Base-by-base conservation (phyloP, 306 rosid species). In the Casuarina glauca region DNA sequence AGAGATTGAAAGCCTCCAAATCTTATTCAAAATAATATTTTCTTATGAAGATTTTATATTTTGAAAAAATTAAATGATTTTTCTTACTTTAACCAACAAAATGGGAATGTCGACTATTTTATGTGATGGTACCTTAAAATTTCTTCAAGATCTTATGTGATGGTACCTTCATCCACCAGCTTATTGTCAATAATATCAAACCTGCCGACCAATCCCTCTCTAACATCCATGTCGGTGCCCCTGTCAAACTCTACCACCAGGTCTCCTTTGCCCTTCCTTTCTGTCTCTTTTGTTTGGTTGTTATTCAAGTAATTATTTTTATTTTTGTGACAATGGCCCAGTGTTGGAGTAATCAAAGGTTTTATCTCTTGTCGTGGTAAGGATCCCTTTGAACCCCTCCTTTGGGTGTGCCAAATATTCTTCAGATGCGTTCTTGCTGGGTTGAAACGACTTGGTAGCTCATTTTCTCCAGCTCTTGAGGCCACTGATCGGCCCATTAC, bases 181-280 rank as follows among this genome's bases (percentile, higher is more conserved):
- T 92, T 72, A 63, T 94, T 38, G 80, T 20, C 43, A 82, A 90
- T 87, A 79, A 85, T 36, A 78, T 94, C 67, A 82, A 86, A 63
- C 98, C 97, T 1, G 96, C 94, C 1, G 93, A 92, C 55, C 77
- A 63, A 4, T 91, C 98, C 38, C 42, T 94, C 61, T 69, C 82
- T 42, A 82, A 83, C 78, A 72, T 86, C 69, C 86, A 89, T 39
- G 80, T 85, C 64, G 64, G 38, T 58, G 86, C 86, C 39, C 80
- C 80, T n/a, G 93, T 92, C 74, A 88, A 87, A 78, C 96, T 94
- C 60, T 94, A 90, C 96, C 35, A 94, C 97, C 26, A 84, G 88
- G 97, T 92, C 6, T 50, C 67, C 42, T 60, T 26, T 52, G 32
- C 12, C 6, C 9, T 48, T 12, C 48, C 41, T 6, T 50, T 61